Evolutionary conservation across 345 rosid species (phyloP), one percentile per base, ranked within the genome.

Genomic region (Bruguiera parviflora): DNA sequence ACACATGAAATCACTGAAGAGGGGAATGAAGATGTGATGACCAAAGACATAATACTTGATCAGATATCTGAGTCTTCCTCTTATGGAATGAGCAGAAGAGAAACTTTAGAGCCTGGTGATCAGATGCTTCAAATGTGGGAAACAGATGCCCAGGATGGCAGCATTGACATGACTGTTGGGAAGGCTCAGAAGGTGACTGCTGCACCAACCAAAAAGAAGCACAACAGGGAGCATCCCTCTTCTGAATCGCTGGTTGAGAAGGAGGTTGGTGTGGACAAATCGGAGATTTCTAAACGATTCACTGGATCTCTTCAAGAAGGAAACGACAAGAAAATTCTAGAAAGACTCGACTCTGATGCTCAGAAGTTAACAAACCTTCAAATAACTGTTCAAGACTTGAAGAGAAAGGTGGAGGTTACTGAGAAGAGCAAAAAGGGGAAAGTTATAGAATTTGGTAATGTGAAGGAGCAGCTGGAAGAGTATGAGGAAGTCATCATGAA

Each of bases 1-100:
- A 43, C 49, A 13, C 49, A 13, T 13, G 49, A 43, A 68, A 82
- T 78, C 64, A 73, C 67, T 56, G 78, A 86, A 72, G 88, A 73
- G 58, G 86, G 81, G 65, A 81, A 67, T 29, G 92, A 81, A 62
- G 84, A 81, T 61, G 83, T 87, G 75, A 80, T 88, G 86, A 87
- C 98, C 3, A 96, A 96, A 81, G 99, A 96, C 77, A 92, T 92
- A 63, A 78, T 96, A 74, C 97, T 96, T 2, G 99, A 96, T 79
- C 96, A 96, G 79, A 76, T 83, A 55, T 96, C 98, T 2, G 99
- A 90, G 72, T 82, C 87, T 71, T 90, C 97, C 19, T 85, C 97
- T 9, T 80, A 92, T 78, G 91, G 94, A 59, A 80, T 78, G 63
- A 86, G 91, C 75, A 81, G 84, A 84, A 78, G 91, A 81, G 96